phyloP scores from a whole-genome alignment of 345 rosid species.

The Lepidium didymum region DNA sequence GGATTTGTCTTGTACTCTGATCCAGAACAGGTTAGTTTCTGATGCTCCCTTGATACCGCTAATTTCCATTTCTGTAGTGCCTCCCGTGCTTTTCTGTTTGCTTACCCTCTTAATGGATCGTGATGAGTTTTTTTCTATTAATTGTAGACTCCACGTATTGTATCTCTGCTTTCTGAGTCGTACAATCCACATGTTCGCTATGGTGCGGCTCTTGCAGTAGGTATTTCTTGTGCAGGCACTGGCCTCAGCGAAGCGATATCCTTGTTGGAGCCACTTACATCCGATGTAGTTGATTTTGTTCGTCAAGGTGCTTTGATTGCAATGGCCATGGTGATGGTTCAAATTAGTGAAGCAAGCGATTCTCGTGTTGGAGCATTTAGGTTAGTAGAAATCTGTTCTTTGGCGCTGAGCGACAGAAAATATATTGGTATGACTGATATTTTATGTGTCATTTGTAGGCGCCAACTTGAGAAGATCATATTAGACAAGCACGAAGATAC shows the following conservation, averaged over 20 bases:
- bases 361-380: slow-evolving; percentile 97
- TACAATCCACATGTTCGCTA: slow-evolving; percentile 99
- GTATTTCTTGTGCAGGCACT: slow-evolving; percentile 99
- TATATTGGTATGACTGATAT: not conserved
- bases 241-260: slow-evolving; percentile 99
- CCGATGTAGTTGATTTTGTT: slow-evolving; percentile 98
- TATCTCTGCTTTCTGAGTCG: slow-evolving; percentile 90
- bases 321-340: slow-evolving; percentile 99
- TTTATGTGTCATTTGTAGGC: slow-evolving; percentile 36
- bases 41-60: slow-evolving; percentile 2
- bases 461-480: slow-evolving; percentile 89
- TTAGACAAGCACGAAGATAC: slow-evolving; percentile 97
- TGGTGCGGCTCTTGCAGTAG: slow-evolving; percentile 99
- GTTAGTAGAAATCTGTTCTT: slow-evolving; percentile 30
- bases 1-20: slow-evolving; percentile 97
- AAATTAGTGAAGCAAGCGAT: slow-evolving; percentile 91
- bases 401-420: not conserved
- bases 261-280: slow-evolving; percentile 90
- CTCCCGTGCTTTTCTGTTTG: not conserved
- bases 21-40: slow-evolving; percentile 76
- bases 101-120: slow-evolving; percentile 5
- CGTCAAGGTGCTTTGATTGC: slow-evolving; percentile 99
- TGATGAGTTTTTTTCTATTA: not conserved
- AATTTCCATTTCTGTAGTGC: not conserved
- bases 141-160: slow-evolving; percentile 93